These are phyloP conservation scores for Dissophora globulifera DNA, from an alignment of 192 early-diverging fungal genomes.

Conservation along the genomic window DNA sequence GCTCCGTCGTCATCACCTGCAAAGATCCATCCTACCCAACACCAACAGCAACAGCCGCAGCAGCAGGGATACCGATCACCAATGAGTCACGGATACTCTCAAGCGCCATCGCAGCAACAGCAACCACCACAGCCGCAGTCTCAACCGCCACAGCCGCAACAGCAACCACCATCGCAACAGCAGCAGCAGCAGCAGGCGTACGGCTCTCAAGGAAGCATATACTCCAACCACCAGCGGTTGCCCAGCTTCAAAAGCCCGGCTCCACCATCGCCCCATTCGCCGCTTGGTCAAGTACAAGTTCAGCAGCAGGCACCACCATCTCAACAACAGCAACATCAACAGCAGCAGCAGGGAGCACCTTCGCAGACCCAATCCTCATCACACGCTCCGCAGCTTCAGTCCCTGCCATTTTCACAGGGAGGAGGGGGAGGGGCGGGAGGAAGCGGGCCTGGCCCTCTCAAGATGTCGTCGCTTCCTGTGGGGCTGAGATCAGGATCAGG, in stretches of 20 bases:
- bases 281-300: background rate
- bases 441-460: background rate
- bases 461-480: background rate
- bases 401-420: no score
- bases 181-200: constrained; percentile 1
- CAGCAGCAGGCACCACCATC: background rate
- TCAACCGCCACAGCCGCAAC: no score
- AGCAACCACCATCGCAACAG: background rate
- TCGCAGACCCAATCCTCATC: no score
- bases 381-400: no score
- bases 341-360: background rate
- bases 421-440: no score
- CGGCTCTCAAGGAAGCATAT: background rate
- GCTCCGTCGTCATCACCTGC: background rate
- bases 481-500: constrained; percentile 1
- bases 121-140: constrained; percentile 1
- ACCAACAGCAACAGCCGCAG: constrained; percentile 1
- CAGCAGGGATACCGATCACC: constrained; percentile 16
- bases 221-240: constrained; percentile 9
- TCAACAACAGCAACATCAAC: constrained; percentile 7
- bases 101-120: background rate
- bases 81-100: constrained; percentile 5
- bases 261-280: constrained; percentile 1
- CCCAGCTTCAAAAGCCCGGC: constrained; percentile 15
- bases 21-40: background rate